phyloP scores from a whole-genome alignment of 1,284 basidiomycete genomes.

The Rhodotorula mucilaginosa region DNA sequence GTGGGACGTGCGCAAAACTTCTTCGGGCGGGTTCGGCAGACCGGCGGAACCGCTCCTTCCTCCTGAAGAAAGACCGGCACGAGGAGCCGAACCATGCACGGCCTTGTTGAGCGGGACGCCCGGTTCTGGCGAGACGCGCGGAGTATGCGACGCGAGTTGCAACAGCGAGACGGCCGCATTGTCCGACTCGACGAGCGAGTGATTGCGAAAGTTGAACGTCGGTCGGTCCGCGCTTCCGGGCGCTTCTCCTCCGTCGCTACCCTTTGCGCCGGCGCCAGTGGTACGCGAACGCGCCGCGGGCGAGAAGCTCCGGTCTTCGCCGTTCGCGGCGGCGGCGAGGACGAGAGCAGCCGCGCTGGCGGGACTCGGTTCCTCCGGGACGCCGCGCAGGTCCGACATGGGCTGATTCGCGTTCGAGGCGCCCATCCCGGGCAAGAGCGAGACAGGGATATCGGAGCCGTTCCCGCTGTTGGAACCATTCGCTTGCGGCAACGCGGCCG shows the following conservation, averaged over 20 bases:
- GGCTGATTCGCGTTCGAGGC: constrained; percentile 20
- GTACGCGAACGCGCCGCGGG: neutral
- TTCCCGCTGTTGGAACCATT: neutral
- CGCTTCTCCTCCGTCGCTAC: neutral
- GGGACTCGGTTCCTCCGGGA: constrained; percentile 23
- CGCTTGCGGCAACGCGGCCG: constrained; percentile 1
- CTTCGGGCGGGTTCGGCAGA: neutral
- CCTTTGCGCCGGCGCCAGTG: neutral
- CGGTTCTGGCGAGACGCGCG: constrained; percentile 38
- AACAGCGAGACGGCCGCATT: constrained; percentile 44
- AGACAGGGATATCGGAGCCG: neutral
- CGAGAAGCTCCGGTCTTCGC: constrained; percentile 4
- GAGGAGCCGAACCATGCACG: neutral
- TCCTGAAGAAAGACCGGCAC: neutral
- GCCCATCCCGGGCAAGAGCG: neutral
- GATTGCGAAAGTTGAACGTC: constrained; percentile 3
- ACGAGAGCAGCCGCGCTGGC: constrained; percentile 14
- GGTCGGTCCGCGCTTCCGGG: constrained; percentile 1
- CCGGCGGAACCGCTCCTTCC: neutral
- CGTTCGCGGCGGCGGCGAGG: constrained; percentile 11
- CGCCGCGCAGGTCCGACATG: constrained; percentile 24
- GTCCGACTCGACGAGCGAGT: constrained; percentile 37
- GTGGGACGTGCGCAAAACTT: constrained; percentile 26
- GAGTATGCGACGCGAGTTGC: constrained; percentile 39
- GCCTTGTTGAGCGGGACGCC: constrained; percentile 8